Percentiles rank a stretch among this genome's conserved stretches.
Evolutionary conservation across 2,329 filamentous ascomycete species (phyloP).

Genomic region (Gnomoniopsis smithogilvyi): DNA sequence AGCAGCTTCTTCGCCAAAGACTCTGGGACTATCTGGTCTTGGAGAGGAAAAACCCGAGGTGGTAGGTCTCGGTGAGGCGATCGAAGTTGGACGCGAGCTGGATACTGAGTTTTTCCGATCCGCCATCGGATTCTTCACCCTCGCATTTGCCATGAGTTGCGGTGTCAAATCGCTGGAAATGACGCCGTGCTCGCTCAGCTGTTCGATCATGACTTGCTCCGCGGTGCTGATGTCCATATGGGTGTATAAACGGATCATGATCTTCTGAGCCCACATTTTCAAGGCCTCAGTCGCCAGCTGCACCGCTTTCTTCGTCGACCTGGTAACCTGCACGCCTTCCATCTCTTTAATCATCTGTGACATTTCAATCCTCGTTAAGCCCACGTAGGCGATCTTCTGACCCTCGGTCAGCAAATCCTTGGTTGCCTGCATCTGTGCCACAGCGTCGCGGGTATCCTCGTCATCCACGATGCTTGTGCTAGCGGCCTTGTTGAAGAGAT

Average conservation of each 20-base stretch:
- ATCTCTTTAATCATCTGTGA: slow-evolving; percentile 71
- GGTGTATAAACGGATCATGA: slow-evolving; percentile 90
- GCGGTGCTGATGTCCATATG: slow-evolving; percentile 94
- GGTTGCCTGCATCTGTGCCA: slow-evolving; percentile 90
- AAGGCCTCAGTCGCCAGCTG: slow-evolving; percentile 70
- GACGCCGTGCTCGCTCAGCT: slow-evolving; percentile 89
- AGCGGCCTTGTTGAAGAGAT: slow-evolving; percentile 78
- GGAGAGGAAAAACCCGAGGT: neutral
- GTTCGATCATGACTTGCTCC: slow-evolving; percentile 99
- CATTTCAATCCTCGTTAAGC: slow-evolving; percentile 78
- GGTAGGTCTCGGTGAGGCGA: slow-evolving; percentile 7
- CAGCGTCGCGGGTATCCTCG: slow-evolving; percentile 79
- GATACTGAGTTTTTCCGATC: slow-evolving; percentile 30
- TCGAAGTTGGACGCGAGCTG: slow-evolving; percentile 10
- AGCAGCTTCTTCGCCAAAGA: slow-evolving; percentile 38
- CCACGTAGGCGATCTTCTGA: slow-evolving; percentile 94
- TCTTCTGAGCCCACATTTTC: slow-evolving; percentile 97
- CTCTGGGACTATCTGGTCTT: slow-evolving; percentile 23
- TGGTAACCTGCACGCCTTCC: slow-evolving; percentile 55
- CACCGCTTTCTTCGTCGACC: slow-evolving; percentile 68
- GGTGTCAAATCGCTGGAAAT: slow-evolving; percentile 79
- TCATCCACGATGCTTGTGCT: slow-evolving; percentile 59
- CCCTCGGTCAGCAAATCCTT: slow-evolving; percentile 94
- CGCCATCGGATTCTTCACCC: slow-evolving; percentile 89
- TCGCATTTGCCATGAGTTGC: slow-evolving; percentile 83